A percentile compares a stretch with the other conserved stretches of the same genome.
Conservation (phyloP, 305 asterid genomes). For the Fraxinus baroniana region DNA sequence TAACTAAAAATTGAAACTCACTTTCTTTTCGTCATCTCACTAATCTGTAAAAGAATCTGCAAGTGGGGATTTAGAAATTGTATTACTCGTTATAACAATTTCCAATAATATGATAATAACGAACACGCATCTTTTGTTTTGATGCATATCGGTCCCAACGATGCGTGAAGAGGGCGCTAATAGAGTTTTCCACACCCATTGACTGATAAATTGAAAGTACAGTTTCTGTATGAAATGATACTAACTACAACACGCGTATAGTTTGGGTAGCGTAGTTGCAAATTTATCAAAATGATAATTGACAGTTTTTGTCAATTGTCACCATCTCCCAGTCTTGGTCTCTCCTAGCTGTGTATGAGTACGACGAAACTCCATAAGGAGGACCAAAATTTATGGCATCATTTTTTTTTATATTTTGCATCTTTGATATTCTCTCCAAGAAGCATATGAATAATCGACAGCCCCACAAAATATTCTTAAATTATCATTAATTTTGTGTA, state of each 20-base stretch:
- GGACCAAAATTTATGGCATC: not conserved
- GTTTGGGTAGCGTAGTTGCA: not conserved
- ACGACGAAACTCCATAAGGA: not conserved
- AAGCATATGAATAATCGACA: conserved; percentile 3
- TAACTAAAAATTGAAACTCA: not conserved
- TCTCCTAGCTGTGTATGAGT: not conserved
- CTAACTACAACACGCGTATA: not conserved
- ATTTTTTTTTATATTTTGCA: not conserved
- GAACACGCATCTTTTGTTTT: not conserved
- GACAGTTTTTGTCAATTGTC: not conserved
- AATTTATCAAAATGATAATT: not conserved
- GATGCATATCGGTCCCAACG: not conserved
- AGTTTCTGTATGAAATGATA: not conserved
- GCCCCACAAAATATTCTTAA: not conserved
- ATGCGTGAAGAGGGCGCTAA: not conserved
- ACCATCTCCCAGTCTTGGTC: not conserved
- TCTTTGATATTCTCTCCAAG: not conserved
- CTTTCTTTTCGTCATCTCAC: not conserved
- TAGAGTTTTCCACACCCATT: not conserved
- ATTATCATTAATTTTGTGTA: not conserved
- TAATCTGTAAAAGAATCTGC: no score
- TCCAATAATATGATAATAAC: not conserved
- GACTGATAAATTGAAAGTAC: not conserved
- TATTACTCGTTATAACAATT: not conserved
- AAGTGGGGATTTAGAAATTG: not conserved